These are phyloP conservation scores for Phytopythium oedochilum DNA, from an alignment of 352 stramenopile genomes.

Conservation along the genomic window DNA sequence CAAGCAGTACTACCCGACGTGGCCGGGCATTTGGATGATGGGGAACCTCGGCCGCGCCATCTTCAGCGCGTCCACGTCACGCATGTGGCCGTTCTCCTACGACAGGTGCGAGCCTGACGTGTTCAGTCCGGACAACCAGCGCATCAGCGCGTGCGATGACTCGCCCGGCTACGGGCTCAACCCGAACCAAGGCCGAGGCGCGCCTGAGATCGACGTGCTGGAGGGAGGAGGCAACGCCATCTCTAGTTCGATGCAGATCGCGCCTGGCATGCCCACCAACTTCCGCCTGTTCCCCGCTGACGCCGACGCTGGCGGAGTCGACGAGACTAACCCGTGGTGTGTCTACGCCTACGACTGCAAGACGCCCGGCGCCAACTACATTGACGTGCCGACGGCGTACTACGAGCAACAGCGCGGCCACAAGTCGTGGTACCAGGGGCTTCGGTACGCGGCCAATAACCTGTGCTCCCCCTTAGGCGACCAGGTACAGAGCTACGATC, in stretches of 20 bases:
- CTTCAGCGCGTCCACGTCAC: conserved; percentile 91
- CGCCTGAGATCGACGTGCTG: conserved; percentile 95
- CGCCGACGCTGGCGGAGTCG: background rate
- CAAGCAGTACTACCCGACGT: conserved; percentile 41
- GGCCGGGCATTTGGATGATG: conserved; percentile 95
- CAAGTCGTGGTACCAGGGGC: conserved; percentile 68
- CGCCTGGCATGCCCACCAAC: conserved; percentile 53
- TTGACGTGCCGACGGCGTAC: conserved; percentile 29
- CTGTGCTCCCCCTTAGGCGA: conserved; percentile 25
- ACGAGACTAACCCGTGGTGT: conserved; percentile 21
- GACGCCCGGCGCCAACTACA: conserved; percentile 35
- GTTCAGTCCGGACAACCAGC: conserved; percentile 61
- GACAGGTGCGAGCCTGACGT: conserved; percentile 82
- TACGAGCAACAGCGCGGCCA: conserved; percentile 44
- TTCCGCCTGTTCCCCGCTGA: conserved; percentile 39
- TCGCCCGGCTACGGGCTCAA: conserved; percentile 91
- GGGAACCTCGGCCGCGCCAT: conserved; percentile 95
- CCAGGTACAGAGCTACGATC: conserved; percentile 29
- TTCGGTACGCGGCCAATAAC: conserved; percentile 56
- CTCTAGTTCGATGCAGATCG: conserved; percentile 90
- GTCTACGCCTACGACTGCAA: conserved; percentile 36
- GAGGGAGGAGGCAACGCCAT: conserved; percentile 82
- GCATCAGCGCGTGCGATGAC: conserved; percentile 87
- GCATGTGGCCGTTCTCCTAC: conserved; percentile 96
- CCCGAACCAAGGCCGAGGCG: conserved; percentile 83